A percentile compares a stretch with the other conserved stretches of the same genome.
These are phyloP conservation scores for Podaxis sp. DNA, from an alignment of 768 basidiomycete genomes.

Conservation along the genomic window DNA sequence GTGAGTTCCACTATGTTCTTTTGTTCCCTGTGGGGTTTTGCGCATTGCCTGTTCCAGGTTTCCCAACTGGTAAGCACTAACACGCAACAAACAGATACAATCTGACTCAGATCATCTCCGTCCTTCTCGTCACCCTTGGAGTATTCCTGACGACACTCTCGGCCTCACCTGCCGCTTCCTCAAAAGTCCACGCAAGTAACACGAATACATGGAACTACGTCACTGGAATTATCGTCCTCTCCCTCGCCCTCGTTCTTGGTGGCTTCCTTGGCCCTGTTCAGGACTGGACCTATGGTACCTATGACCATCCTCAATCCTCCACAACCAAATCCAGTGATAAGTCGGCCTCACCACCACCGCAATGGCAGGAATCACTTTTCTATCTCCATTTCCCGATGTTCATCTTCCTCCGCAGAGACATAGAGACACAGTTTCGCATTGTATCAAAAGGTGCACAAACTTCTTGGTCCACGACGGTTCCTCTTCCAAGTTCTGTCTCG, in stretches of 20 bases:
- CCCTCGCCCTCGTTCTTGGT: constrained; percentile 74
- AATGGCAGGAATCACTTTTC: constrained; percentile 91
- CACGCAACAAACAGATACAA: constrained; percentile 19
- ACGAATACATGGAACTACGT: constrained; percentile 48
- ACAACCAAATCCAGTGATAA: constrained; percentile 7
- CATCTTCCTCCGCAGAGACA: constrained; percentile 52
- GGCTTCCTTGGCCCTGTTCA: constrained; percentile 84
- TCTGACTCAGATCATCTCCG: constrained; percentile 63
- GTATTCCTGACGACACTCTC: constrained; percentile 83
- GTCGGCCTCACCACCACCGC: constrained; percentile 15
- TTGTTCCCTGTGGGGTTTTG: neutral
- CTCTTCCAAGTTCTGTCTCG: constrained; percentile 16
- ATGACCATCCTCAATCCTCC: constrained; percentile 25
- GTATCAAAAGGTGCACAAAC: constrained; percentile 42
- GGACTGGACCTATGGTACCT: constrained; percentile 71
- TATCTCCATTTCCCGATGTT: constrained; percentile 88
- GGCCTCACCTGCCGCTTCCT: constrained; percentile 43
- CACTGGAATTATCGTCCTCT: constrained; percentile 72
- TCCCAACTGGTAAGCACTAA: neutral
- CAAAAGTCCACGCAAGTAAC: constrained; percentile 15
- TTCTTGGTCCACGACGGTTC: constrained; percentile 32
- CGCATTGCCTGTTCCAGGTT: neutral
- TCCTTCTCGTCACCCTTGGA: constrained; percentile 78
- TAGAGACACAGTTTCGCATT: constrained; percentile 44
- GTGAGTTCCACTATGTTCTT: constrained; percentile 35